A percentile compares a stretch with the other conserved stretches of the same genome.
Conservation (phyloP, 805 yeast genomes). For the Yarrowia phangngaensis region DNA sequence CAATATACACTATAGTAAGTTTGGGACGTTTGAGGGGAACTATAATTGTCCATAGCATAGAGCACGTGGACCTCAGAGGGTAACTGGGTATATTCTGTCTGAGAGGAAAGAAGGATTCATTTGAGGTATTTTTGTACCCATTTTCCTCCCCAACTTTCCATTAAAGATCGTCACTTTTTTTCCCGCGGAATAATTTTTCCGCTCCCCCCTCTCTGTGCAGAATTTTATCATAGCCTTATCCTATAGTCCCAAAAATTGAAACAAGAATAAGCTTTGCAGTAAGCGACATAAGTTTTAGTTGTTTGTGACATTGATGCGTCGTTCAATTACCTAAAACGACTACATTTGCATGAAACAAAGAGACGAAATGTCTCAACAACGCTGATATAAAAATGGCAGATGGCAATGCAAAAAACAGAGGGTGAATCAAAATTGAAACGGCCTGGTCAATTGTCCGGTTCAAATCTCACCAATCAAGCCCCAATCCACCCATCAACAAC, state of each 20-base stretch:
- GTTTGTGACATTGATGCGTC: constrained; percentile 24
- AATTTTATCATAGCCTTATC: too few species aligned
- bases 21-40: constrained; percentile 25
- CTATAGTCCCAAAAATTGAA: too few species aligned
- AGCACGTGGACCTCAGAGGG: constrained; percentile 26
- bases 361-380: constrained; percentile 22
- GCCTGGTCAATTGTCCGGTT: too few species aligned
- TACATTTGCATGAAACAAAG: constrained; percentile 23
- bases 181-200: neutral
- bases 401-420: constrained; percentile 7
- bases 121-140: too few species aligned
- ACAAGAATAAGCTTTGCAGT: constrained; percentile 15
- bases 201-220: too few species aligned
- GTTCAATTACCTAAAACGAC: constrained; percentile 25
- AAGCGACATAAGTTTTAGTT: constrained; percentile 24
- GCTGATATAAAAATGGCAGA: constrained; percentile 22
- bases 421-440: constrained; percentile 9
- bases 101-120: too few species aligned
- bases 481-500: too few species aligned
- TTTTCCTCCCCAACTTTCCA: too few species aligned
- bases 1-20: constrained; percentile 21
- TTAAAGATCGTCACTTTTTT: too few species aligned
- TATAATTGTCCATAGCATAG: constrained; percentile 4
- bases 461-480: neutral
- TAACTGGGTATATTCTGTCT: too few species aligned